phyloP scores from a whole-genome alignment of 805 yeast species.

The Vanderwaltozyma yarrowii region DNA sequence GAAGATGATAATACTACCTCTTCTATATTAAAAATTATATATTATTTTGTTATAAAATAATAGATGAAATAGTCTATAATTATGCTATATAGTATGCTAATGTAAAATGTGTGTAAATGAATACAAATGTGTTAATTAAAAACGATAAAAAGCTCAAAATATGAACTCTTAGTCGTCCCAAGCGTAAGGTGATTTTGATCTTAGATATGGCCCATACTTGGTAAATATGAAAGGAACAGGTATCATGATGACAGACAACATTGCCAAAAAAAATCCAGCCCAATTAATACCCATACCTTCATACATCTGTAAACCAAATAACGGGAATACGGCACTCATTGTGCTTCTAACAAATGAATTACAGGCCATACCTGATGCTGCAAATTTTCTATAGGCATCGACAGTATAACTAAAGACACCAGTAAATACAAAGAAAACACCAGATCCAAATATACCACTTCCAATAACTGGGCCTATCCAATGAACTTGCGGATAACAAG shows the following conservation, averaged over 20 bases:
- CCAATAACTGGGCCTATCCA: slow-evolving; percentile 68
- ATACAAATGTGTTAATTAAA: too few species aligned
- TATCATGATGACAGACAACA: slow-evolving; percentile 39
- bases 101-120: too few species aligned
- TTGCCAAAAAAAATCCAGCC: slow-evolving; percentile 46
- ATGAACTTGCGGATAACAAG: slow-evolving; percentile 46
- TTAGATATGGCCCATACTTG: slow-evolving; percentile 35
- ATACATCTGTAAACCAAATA: slow-evolving; percentile 50
- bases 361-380: slow-evolving; percentile 44
- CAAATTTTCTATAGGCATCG: slow-evolving; percentile 46
- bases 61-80: too few species aligned
- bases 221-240: slow-evolving; percentile 48
- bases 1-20: too few species aligned
- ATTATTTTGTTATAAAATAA: too few species aligned
- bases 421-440: slow-evolving; percentile 53
- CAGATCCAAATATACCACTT: slow-evolving; percentile 65
- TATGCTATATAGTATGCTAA: too few species aligned
- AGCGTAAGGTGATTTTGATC: slow-evolving; percentile 39
- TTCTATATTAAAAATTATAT: too few species aligned
- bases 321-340: slow-evolving; percentile 48
- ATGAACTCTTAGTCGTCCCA: slow-evolving; percentile 29
- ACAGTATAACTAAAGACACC: slow-evolving; percentile 57
- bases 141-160: too few species aligned
- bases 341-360: slow-evolving; percentile 43
- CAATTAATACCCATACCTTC: slow-evolving; percentile 44